Percentiles rank a stretch among this genome's conserved stretches.
phyloP scores from a whole-genome alignment of 2,329 filamentous ascomycete species.

The Blastomyces gilchristii region DNA sequence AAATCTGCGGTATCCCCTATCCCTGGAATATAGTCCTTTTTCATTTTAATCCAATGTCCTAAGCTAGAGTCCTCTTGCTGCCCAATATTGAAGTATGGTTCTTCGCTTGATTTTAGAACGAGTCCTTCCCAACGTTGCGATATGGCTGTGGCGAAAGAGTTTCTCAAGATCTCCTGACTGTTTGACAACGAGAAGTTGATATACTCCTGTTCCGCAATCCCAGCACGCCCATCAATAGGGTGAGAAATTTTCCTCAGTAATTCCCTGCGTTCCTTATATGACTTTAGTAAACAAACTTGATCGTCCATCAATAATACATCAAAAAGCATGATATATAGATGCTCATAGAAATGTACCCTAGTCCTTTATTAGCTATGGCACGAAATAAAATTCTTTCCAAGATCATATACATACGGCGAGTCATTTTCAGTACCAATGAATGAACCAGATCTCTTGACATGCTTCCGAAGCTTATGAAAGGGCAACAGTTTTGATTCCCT shows the following conservation, averaged over 20 bases:
- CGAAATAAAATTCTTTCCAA: not conserved
- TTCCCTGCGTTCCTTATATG: constrained; percentile 34
- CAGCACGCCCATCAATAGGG: constrained; percentile 51
- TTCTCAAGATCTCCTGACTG: constrained; percentile 47
- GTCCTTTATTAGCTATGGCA: constrained; percentile 14
- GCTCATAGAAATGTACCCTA: constrained; percentile 43
- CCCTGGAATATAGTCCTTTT: constrained; percentile 71
- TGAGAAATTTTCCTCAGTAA: constrained; percentile 49
- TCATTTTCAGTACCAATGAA: constrained; percentile 60
- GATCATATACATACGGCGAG: constrained; percentile 46
- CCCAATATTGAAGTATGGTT: constrained; percentile 60
- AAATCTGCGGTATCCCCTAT: constrained; percentile 80
- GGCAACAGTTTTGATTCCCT: constrained; percentile 54
- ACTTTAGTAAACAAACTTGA: constrained; percentile 40
- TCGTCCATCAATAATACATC: constrained; percentile 51
- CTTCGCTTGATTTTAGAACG: constrained; percentile 64
- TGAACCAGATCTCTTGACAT: constrained; percentile 61
- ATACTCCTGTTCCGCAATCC: constrained; percentile 55
- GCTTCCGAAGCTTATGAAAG: constrained; percentile 74
- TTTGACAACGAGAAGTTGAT: constrained; percentile 53
- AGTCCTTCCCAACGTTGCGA: constrained; percentile 62
- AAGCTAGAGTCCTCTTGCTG: constrained; percentile 20
- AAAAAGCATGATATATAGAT: constrained; percentile 53
- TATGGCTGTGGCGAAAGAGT: constrained; percentile 59
- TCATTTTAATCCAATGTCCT: constrained; percentile 64